Base-by-base conservation (phyloP, 805 yeast species). In the Saccharomyces mikatae region DNA sequence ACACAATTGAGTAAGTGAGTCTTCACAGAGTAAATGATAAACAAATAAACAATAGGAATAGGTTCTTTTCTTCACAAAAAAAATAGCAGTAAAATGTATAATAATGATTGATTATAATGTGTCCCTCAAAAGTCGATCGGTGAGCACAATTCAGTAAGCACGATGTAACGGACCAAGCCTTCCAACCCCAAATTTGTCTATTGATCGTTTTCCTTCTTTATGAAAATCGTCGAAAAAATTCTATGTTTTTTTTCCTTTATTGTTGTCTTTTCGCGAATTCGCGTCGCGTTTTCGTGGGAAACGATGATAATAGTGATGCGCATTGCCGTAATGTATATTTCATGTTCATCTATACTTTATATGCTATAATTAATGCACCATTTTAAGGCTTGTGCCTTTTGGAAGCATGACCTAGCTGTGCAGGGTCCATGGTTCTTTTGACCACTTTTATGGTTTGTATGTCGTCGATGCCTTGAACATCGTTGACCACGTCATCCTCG, bases 401-500 rank as follows among this genome's bases (percentile, higher is more conserved):
- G 14, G 56, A 31, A 22, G 32, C 49, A 21, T 28, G 29, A 1
- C 30, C 48, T 4, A 27, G 17, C 10, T 28, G 30, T n/a, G 22
- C 48, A 26, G 48, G 22, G 8, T 41, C 51, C 26, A n/a, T 49
- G 4, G 30, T 31, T 17, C 62, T 59, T 49, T 64, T 66, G n/a
- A 63, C 68, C 8, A 66, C 53, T 28, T 65, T 66, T 24, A 65
- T 50, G 36, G 56, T 54, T 29, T 57, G 58, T 1, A 46, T 41
- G 27, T 54, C 55, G 48, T 58, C 62, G 21, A 57, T 54, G 6
- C 49, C 50, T 3, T 59, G 60, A 4, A 54, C 50, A 46, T 64
- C 69, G 27, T 65, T 57, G 14, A 65, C 66, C 8, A 63, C 64
- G 49, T 65, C 70, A 21, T 68, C 65, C 24, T 70, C 68, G 17